Conservation (phyloP, 2,329 filamentous ascomycete species). For the Cladophialophora yegresii region DNA sequence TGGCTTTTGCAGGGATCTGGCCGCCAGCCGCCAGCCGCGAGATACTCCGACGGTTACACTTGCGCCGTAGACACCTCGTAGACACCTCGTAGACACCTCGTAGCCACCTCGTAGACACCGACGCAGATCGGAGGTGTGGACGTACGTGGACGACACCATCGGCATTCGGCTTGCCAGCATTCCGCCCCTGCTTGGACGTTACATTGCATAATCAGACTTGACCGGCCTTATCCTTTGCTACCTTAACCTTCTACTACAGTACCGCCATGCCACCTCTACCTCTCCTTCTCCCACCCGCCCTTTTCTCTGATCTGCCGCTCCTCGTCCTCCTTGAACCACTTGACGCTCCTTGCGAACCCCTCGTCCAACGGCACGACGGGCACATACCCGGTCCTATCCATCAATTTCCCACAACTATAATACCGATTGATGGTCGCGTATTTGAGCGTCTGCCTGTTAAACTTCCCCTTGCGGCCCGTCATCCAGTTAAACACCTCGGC, state of each 20-base stretch:
- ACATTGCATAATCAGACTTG: neutral
- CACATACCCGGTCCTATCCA: constrained; percentile 48
- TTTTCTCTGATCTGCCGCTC: constrained; percentile 42
- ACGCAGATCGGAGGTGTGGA: too few species aligned
- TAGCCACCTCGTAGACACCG: too few species aligned
- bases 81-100: too few species aligned
- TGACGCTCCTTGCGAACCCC: constrained; percentile 50
- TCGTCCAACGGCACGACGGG: constrained; percentile 51
- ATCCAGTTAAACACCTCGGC: constrained; percentile 48
- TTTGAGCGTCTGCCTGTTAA: constrained; percentile 49
- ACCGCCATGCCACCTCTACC: neutral
- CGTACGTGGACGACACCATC: too few species aligned
- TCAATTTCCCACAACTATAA: constrained; percentile 52
- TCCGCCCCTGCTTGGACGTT: neutral
- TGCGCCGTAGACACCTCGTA: too few species aligned
- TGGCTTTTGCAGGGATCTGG: too few species aligned
- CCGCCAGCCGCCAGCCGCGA: too few species aligned
- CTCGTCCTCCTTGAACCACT: constrained; percentile 37
- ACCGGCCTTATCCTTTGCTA: neutral
- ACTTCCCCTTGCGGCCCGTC: constrained; percentile 50
- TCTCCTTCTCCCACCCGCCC: constrained; percentile 45
- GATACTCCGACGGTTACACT: too few species aligned
- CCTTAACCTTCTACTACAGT: too few species aligned
- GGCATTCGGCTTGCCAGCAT: too few species aligned
- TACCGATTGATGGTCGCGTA: constrained; percentile 54